Evolutionary conservation across 306 rosid species (phyloP).

Genomic region (Pueraria montana): DNA sequence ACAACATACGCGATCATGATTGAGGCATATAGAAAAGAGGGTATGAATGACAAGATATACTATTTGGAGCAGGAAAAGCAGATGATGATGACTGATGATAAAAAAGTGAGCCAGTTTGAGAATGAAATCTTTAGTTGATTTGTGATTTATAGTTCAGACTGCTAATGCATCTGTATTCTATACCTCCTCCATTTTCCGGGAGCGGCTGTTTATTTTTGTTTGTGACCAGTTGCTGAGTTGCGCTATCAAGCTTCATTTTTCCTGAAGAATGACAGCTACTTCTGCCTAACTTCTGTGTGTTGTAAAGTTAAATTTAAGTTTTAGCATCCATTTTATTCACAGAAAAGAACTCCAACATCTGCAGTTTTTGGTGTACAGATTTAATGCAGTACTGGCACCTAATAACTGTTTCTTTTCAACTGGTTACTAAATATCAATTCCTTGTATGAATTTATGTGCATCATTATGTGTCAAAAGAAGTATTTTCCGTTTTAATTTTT

Average conservation of each 20-base stretch:
- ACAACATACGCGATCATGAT: slow-evolving; percentile 74
- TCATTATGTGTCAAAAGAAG: no score
- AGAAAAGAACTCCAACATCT: slow-evolving; percentile 22
- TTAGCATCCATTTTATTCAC: slow-evolving; percentile 21
- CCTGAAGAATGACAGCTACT: slow-evolving; percentile 37
- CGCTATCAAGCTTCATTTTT: slow-evolving; percentile 41
- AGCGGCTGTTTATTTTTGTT: slow-evolving; percentile 37
- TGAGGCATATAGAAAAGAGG: slow-evolving; percentile 86
- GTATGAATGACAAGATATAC: slow-evolving; percentile 90
- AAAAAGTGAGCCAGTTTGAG: slow-evolving; percentile 32
- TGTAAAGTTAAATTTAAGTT: slow-evolving; percentile 40
- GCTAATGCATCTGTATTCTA: slow-evolving; percentile 43
- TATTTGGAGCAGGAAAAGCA: slow-evolving; percentile 77
- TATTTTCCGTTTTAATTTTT: no score
- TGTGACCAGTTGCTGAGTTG: slow-evolving; percentile 41
- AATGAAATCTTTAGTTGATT: slow-evolving; percentile 45
- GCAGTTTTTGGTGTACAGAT: slow-evolving; percentile 29
- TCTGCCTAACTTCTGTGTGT: slow-evolving; percentile 35
- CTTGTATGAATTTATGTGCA: no score
- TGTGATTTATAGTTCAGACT: slow-evolving; percentile 36
- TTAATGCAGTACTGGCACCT: slow-evolving; percentile 1
- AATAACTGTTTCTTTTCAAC: no score
- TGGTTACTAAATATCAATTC: no score
- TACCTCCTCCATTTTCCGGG: slow-evolving; percentile 39
- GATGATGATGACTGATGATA: slow-evolving; percentile 46